These are phyloP conservation scores for Scutellaria barbata DNA, from an alignment of 257 asterid species.

Conservation along the genomic window DNA sequence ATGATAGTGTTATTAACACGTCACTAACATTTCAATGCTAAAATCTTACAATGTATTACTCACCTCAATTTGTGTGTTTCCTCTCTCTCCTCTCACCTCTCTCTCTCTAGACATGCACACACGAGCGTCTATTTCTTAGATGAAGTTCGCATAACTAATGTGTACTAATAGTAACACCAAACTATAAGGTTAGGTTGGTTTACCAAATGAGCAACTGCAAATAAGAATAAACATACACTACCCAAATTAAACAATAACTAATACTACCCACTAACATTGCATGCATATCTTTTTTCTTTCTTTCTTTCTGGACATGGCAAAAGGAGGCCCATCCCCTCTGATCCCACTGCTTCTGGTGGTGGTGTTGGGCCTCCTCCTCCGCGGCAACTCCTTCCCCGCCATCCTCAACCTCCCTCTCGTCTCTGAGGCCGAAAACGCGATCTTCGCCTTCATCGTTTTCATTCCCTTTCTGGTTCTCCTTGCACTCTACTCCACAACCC, in stretches of 20 bases:
- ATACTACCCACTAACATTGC: neutral
- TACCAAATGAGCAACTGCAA: conserved; percentile 52
- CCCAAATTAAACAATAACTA: neutral
- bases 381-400: conserved; percentile 40
- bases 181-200: conserved; percentile 50
- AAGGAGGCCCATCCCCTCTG: conserved; percentile 72
- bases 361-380: conserved; percentile 61
- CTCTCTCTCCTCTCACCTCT: conserved; percentile 4
- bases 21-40: neutral
- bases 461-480: conserved; percentile 50
- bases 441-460: conserved; percentile 42
- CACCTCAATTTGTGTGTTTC: neutral
- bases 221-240: conserved; percentile 7
- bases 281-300: conserved; percentile 8
- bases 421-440: conserved; percentile 50
- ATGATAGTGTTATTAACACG: neutral
- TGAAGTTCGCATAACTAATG: conserved; percentile 31
- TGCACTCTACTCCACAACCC: conserved; percentile 43
- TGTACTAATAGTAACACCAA: conserved; percentile 48
- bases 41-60: neutral
- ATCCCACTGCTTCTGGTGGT: conserved; percentile 61
- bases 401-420: conserved; percentile 39
- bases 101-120: neutral
- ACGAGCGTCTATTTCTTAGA: neutral
- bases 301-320: conserved; percentile 39